Conservation (phyloP, 2,329 filamentous ascomycete genomes). For the Diplodia scrobiculata region DNA sequence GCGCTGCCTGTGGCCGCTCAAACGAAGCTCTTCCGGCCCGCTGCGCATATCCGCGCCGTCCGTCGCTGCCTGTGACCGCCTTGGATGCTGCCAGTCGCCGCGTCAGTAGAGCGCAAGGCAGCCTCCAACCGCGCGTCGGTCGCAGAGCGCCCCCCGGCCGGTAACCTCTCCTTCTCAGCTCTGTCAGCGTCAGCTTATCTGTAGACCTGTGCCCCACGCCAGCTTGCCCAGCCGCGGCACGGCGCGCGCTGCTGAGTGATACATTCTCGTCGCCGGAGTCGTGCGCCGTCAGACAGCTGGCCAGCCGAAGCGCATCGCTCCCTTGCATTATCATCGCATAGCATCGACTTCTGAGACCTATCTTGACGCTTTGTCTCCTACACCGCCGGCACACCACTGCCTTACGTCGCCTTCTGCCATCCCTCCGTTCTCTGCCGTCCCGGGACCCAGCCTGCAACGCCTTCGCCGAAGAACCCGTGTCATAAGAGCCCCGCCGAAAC, state of each 20-base stretch:
- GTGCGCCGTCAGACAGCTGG: conserved; percentile 26
- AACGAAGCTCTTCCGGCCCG: conserved; percentile 1
- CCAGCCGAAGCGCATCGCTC: conserved; percentile 9
- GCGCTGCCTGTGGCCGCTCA: background rate
- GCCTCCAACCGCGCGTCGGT: conserved; percentile 13
- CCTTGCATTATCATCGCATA: conserved; percentile 29
- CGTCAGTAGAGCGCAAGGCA: conserved; percentile 26
- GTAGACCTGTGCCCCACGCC: conserved; percentile 13
- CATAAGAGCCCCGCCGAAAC: conserved; percentile 10
- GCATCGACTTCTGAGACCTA: conserved; percentile 26
- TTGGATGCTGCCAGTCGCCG: conserved; percentile 29
- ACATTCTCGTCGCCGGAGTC: conserved; percentile 26
- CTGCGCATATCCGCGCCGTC: conserved; percentile 22
- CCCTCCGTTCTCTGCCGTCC: conserved; percentile 11
- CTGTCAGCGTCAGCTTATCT: conserved; percentile 29
- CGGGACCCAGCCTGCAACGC: background rate
- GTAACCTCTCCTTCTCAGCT: conserved; percentile 26
- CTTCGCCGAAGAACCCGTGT: conserved; percentile 2
- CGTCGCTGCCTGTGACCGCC: conserved; percentile 24
- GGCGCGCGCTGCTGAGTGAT: conserved; percentile 26
- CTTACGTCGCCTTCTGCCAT: background rate
- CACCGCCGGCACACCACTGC: conserved; percentile 12
- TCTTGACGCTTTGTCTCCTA: conserved; percentile 28
- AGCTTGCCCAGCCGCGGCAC: conserved; percentile 23
- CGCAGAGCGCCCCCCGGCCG: conserved; percentile 7